Percentiles rank a stretch among this genome's conserved stretches.
phyloP scores from a whole-genome alignment of 208 protist species.

The Angomonas deanei region DNA sequence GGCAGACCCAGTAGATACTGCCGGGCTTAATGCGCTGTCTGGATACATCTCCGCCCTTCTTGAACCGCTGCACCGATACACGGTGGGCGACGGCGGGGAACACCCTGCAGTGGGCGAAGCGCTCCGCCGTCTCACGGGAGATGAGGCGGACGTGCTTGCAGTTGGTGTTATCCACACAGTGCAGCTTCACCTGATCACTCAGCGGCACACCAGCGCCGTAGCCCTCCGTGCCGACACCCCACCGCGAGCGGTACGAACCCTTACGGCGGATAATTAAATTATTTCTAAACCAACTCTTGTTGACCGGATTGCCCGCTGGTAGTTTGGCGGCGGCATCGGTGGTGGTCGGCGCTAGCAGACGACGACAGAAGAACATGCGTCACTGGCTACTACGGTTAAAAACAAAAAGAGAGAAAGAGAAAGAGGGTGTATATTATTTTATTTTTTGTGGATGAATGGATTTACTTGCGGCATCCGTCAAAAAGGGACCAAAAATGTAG shows the following conservation, averaged over 20 bases:
- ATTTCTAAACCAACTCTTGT: slow-evolving; percentile 82
- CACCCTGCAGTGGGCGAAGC: slow-evolving; percentile 85
- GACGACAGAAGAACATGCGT: slow-evolving; percentile 25
- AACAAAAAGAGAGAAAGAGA: too few relatives aligned
- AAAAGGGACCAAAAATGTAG: too few relatives aligned
- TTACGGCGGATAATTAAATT: slow-evolving; percentile 86
- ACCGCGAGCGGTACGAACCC: slow-evolving; percentile 76
- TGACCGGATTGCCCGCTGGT: slow-evolving; percentile 75
- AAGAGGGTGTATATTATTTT: too few relatives aligned
- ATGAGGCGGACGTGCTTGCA: slow-evolving; percentile 90
- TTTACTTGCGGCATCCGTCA: too few relatives aligned
- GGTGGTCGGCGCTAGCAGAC: slow-evolving; percentile 45
- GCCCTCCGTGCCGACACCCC: slow-evolving; percentile 81
- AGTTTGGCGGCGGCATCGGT: slow-evolving; percentile 83
- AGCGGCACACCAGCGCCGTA: slow-evolving; percentile 77
- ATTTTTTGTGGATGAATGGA: too few relatives aligned
- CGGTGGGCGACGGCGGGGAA: slow-evolving; percentile 86
- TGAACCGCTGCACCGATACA: slow-evolving; percentile 87
- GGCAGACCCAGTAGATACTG: slow-evolving; percentile 86
- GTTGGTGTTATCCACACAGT: slow-evolving; percentile 92
- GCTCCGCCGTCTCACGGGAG: slow-evolving; percentile 76
- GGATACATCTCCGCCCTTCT: slow-evolving; percentile 58
- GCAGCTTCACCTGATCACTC: slow-evolving; percentile 86
- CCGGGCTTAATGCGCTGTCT: slow-evolving; percentile 81
- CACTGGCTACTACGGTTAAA: slow-evolving; percentile 9